A percentile compares a stretch with the other conserved stretches of the same genome.
These are phyloP conservation scores for Macrolepiota albuminosa DNA, from an alignment of 768 basidiomycete species.

Conservation along the genomic window DNA sequence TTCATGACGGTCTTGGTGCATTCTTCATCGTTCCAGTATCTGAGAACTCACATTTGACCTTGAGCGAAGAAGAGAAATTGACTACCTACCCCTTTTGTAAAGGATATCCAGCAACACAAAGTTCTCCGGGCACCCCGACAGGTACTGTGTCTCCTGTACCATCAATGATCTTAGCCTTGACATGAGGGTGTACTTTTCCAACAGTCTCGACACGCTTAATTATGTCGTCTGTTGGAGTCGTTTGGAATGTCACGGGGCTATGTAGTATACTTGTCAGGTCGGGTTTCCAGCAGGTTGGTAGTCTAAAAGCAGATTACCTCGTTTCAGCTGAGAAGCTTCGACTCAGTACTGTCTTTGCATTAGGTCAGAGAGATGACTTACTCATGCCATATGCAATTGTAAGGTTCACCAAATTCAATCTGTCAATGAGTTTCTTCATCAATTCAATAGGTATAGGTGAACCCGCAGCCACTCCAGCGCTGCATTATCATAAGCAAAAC, in stretches of 20 bases:
- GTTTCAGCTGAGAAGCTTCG: constrained; percentile 56
- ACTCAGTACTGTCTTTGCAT: constrained; percentile 1
- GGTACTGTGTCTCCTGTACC: constrained; percentile 56
- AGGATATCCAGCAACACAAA: constrained; percentile 70
- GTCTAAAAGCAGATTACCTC: constrained; percentile 32
- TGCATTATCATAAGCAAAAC: background rate
- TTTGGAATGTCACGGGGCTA: constrained; percentile 84
- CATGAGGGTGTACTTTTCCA: constrained; percentile 71
- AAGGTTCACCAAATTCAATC: constrained; percentile 63
- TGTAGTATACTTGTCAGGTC: background rate
- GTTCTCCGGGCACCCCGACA: constrained; percentile 69
- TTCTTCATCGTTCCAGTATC: constrained; percentile 73
- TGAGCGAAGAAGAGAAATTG: background rate
- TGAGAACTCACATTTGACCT: constrained; percentile 19
- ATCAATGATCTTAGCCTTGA: constrained; percentile 69
- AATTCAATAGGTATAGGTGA: constrained; percentile 75
- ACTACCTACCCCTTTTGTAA: constrained; percentile 68
- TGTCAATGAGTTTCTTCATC: constrained; percentile 67
- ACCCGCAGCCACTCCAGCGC: constrained; percentile 82
- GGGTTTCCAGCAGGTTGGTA: background rate
- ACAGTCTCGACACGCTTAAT: constrained; percentile 80
- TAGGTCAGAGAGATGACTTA: constrained; percentile 30
- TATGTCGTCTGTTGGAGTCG: constrained; percentile 62
- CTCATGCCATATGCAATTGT: constrained; percentile 89
- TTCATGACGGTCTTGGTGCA: constrained; percentile 62